Evolutionary conservation across 2,329 filamentous ascomycete genomes (phyloP), one percentile per base, ranked within the genome.

Genomic region (Didymella keratinophila): DNA sequence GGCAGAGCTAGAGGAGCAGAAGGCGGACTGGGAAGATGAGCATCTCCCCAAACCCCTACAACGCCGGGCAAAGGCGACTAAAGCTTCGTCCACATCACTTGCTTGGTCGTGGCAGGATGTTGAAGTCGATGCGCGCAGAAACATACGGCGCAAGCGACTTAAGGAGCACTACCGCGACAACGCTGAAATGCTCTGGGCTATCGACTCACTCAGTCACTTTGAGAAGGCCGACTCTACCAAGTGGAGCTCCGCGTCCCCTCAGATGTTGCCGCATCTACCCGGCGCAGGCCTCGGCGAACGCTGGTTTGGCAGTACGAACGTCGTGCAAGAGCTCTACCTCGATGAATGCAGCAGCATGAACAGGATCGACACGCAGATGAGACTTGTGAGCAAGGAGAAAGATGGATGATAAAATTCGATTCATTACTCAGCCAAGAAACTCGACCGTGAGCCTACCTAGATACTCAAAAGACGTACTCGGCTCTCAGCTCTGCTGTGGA

Each of bases 401-500:
- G 23, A 30, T 23, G 18, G 18, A 10, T 56, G 30, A 56, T 39
- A 18, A 2, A 16, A 7, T 18, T 36, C 11, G 8, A 4, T 11
- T 39, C 18, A 2, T 20, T 20, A 4, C 10, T 39, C 7, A 11
- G 20, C n/a, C 9, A 11, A 1, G 18, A 39, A 18, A 7, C 9
- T 39, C 36, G 36, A 39, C 36, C 18, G n/a, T 39, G 36, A 20
- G 36, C n/a, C 36, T 37, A 39, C 14, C 12, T 1, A 45, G 4
- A 16, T 7, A 2, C 43, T 27, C 43, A 20, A 10, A 44, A n/a
- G n/a, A n/a, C 87, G 0, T 89, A 91, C 57, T 84, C 84, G 0
- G 83, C 86, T 0, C 75, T 91, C 0, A 85, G 83, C 50, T 86
- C 85, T 0, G 83, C 88, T 0, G 73, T 91, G 4, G 86, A 91